A percentile compares a stretch with the other conserved stretches of the same genome.
These are phyloP conservation scores for Podospora anserina DNA, from an alignment of 495 filamentous ascomycete genomes.

Conservation along the genomic window DNA sequence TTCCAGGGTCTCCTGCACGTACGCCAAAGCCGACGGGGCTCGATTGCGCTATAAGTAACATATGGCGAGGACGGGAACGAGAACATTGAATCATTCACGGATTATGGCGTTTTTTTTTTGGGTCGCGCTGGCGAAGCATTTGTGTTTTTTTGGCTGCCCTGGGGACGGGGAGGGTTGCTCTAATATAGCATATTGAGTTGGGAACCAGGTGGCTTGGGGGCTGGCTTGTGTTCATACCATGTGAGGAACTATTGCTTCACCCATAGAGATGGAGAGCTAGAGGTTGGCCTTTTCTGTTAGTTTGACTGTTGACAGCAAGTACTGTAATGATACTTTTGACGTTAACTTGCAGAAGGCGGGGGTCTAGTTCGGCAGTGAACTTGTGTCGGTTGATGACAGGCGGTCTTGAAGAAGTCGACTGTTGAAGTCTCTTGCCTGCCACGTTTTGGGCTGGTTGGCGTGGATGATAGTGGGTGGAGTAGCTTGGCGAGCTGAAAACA, in stretches of 20 bases:
- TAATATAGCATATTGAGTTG: slow-evolving; percentile 13
- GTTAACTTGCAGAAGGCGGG: not conserved
- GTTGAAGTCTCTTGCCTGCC: not conserved
- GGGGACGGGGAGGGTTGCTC: slow-evolving; percentile 10
- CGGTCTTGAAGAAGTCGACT: not conserved
- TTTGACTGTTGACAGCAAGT: not conserved
- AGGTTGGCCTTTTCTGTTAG: not conserved
- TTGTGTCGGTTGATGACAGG: not conserved
- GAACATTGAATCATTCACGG: slow-evolving; percentile 13
- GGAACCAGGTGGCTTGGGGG: slow-evolving; percentile 12
- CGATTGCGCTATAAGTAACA: slow-evolving; percentile 63
- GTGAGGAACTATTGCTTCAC: not conserved
- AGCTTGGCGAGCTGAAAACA: not conserved
- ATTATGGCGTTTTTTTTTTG: slow-evolving; percentile 31
- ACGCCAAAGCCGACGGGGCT: slow-evolving; percentile 71
- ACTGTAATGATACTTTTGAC: not conserved
- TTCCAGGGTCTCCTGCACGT: slow-evolving; percentile 78
- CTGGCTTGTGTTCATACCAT: not conserved
- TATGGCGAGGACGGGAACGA: slow-evolving; percentile 7
- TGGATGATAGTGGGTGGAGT: not conserved
- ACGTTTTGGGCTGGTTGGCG: not conserved
- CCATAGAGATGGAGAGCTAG: not conserved
- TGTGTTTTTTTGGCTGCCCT: slow-evolving; percentile 11
- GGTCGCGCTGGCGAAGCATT: slow-evolving; percentile 13
- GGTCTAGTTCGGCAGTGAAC: not conserved